Conservation (phyloP, 768 basidiomycete species). For the Suillus lakei region DNA sequence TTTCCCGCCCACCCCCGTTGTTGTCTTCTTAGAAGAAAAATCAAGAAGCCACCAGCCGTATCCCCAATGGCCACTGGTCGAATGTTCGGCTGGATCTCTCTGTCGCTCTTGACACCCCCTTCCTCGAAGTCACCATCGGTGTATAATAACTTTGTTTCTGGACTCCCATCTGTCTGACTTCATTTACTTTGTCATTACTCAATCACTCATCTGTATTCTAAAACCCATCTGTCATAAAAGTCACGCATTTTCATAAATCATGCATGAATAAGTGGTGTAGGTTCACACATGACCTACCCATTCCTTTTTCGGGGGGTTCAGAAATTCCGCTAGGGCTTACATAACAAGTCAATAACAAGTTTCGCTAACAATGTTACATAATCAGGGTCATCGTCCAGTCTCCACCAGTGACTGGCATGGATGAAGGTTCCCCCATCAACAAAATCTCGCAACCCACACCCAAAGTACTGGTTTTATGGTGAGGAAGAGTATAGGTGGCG, state of each 20-base stretch:
- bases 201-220: constrained; percentile 7
- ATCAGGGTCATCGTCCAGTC: no score
- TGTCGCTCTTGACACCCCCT: not conserved
- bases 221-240: constrained; percentile 1
- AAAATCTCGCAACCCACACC: no score
- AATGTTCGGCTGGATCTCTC: not conserved
- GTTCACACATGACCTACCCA: no score
- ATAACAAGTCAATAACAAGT: no score
- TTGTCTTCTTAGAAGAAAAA: constrained; percentile 2
- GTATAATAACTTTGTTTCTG: constrained; percentile 4
- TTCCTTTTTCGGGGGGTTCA: no score
- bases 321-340: no score
- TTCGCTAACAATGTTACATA: no score
- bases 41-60: not conserved
- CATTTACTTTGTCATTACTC: constrained; percentile 3
- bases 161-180: constrained; percentile 4
- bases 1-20: constrained; percentile 42
- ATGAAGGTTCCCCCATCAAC: no score
- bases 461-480: no score
- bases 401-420: no score
- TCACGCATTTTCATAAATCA: constrained; percentile 1
- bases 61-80: not conserved
- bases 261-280: not conserved
- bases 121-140: constrained; percentile 2
- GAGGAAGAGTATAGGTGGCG: no score